Evolutionary conservation across 306 rosid species (phyloP).

Genomic region (Hylodesmum podocarpum): DNA sequence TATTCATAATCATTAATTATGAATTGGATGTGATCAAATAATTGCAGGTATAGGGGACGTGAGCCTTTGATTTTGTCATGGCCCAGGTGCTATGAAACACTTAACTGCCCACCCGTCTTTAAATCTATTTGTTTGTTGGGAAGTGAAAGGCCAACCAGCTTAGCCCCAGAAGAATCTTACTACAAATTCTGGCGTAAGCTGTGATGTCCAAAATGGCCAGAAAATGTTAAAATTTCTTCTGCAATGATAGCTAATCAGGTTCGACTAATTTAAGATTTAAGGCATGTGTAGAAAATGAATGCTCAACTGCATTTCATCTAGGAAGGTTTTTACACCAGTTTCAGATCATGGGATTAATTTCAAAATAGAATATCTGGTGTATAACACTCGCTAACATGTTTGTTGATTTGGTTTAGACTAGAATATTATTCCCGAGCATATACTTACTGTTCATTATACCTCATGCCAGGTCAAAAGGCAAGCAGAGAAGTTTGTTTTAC

Average conservation of each 20-base stretch:
- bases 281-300: neutral
- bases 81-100: slow-evolving; percentile 74
- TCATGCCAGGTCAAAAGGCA: slow-evolving; percentile 80
- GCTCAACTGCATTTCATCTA: slow-evolving; percentile 26
- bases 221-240: slow-evolving; percentile 69
- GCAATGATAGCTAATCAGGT: slow-evolving; percentile 89
- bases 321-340: neutral
- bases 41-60: slow-evolving; percentile 76
- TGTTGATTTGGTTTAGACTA: slow-evolving; percentile 8
- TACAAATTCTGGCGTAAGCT: slow-evolving; percentile 67
- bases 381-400: neutral
- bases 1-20: slow-evolving; percentile 1
- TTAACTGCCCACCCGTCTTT: slow-evolving; percentile 70
- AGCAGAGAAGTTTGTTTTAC: slow-evolving; percentile 65
- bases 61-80: slow-evolving; percentile 75
- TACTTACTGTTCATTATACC: slow-evolving; percentile 20
- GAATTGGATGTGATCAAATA: slow-evolving; percentile 31
- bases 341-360: slow-evolving; percentile 4
- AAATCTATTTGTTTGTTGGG: slow-evolving; percentile 54
- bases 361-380: neutral
- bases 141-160: slow-evolving; percentile 45
- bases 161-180: slow-evolving; percentile 42
- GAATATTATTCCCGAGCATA: slow-evolving; percentile 3
- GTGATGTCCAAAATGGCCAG: slow-evolving; percentile 78
- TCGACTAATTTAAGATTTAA: slow-evolving; percentile 7